A percentile compares a stretch with the other conserved stretches of the same genome.
Conservation (phyloP, 257 asterid genomes). For the Oldenlandia corymbosa region DNA sequence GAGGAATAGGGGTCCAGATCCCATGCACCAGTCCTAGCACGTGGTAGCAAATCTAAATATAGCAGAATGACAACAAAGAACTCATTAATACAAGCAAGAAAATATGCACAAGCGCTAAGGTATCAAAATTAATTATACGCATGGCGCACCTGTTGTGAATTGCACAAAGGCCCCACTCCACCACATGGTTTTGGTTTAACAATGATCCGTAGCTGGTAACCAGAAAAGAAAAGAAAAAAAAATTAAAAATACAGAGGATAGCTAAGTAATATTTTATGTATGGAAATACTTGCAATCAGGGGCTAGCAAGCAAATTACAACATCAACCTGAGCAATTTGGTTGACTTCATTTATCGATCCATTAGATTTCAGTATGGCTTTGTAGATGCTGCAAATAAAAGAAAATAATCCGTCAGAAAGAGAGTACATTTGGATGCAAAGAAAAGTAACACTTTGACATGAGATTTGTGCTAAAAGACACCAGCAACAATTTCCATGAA, state of each 20-base stretch:
- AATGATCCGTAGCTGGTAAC: conserved; percentile 67
- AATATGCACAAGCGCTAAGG: background rate
- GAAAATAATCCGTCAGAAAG: background rate
- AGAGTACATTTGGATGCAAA: background rate
- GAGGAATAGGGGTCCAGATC: conserved; percentile 93
- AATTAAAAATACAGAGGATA: conserved; percentile 21
- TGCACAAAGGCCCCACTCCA: conserved; percentile 89
- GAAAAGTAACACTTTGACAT: background rate
- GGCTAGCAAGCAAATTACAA: conserved; percentile 10
- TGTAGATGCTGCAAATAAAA: conserved; percentile 37
- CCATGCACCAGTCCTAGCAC: conserved; percentile 90
- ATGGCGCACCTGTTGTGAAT: conserved; percentile 65
- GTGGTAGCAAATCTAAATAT: conserved; percentile 79
- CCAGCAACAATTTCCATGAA: background rate
- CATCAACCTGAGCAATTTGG: conserved; percentile 78
- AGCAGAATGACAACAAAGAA: conserved; percentile 21
- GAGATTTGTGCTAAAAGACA: background rate
- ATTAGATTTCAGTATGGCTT: conserved; percentile 33
- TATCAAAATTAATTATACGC: conserved; percentile 10
- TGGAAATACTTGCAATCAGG: conserved; percentile 9
- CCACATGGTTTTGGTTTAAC: conserved; percentile 75
- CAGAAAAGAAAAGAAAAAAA: no score
- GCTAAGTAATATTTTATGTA: conserved; percentile 8
- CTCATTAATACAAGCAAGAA: conserved; percentile 3
- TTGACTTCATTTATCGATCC: conserved; percentile 53